Percentiles rank a stretch among this genome's conserved stretches.
Evolutionary conservation across 176 grass and related monocot species (phyloP).

Genomic region (Hordeum marinum): DNA sequence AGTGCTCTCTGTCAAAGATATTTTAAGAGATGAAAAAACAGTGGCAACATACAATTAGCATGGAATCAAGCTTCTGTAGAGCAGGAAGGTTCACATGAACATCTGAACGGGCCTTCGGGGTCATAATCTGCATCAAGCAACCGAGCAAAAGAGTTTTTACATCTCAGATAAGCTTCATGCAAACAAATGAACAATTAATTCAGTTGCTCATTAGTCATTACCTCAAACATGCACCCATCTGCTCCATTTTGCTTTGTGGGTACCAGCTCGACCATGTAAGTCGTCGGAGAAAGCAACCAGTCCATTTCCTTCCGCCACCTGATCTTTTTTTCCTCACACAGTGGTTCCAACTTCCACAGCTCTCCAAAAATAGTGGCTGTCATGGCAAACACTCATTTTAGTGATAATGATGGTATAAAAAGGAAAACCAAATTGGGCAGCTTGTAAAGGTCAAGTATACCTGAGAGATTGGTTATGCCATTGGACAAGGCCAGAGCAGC

Average conservation of each 20-base stretch:
- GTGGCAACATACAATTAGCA: constrained; percentile 77
- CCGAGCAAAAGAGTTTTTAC: neutral
- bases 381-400: constrained; percentile 1
- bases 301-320: constrained; percentile 95
- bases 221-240: constrained; percentile 79
- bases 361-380: constrained; percentile 90
- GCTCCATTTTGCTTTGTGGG: constrained; percentile 84
- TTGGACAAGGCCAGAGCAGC: constrained; percentile 84
- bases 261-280: constrained; percentile 95
- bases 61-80: constrained; percentile 95
- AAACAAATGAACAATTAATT: neutral
- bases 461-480: constrained; percentile 84
- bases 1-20: neutral
- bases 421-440: neutral
- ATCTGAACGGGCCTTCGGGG: constrained; percentile 88
- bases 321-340: constrained; percentile 73
- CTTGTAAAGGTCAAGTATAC: constrained; percentile 34
- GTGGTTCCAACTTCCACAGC: constrained; percentile 93
- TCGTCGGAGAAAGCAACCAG: constrained; percentile 89
- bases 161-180: neutral
- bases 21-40: neutral
- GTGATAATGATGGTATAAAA: neutral
- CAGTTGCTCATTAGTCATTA: constrained; percentile 39
- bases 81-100: constrained; percentile 94
- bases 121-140: constrained; percentile 80